These are phyloP conservation scores for Fusarium chaquense DNA, from an alignment of 2,329 filamentous ascomycete genomes.

Conservation along the genomic window DNA sequence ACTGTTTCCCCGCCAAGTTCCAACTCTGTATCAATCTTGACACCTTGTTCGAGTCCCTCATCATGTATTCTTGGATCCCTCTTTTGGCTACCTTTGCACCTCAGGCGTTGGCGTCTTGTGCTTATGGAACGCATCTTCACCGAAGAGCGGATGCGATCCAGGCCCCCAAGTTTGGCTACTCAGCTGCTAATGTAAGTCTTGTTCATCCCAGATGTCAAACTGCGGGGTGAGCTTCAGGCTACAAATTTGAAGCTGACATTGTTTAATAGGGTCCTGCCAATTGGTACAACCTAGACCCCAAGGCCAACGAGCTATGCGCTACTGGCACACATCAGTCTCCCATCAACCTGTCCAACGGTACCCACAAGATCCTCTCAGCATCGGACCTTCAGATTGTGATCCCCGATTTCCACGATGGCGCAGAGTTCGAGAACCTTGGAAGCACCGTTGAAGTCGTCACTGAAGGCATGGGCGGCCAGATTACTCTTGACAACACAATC, in stretches of 20 bases:
- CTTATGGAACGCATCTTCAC: slow-evolving; percentile 55
- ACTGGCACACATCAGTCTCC: slow-evolving; percentile 66
- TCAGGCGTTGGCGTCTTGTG: slow-evolving; percentile 52
- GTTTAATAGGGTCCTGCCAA: slow-evolving; percentile 60
- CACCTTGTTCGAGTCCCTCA: background rate
- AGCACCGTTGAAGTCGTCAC: slow-evolving; percentile 63
- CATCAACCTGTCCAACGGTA: slow-evolving; percentile 60
- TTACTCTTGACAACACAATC: slow-evolving; percentile 54
- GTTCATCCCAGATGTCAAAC: accelerated
- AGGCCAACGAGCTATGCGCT: slow-evolving; percentile 60
- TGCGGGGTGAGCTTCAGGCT: accelerated
- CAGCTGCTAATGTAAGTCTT: slow-evolving; percentile 51
- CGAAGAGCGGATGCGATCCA: slow-evolving; percentile 50
- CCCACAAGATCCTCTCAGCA: slow-evolving; percentile 50
- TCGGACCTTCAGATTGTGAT: slow-evolving; percentile 52
- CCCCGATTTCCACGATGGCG: slow-evolving; percentile 51
- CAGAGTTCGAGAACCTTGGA: slow-evolving; percentile 64
- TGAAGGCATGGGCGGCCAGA: slow-evolving; percentile 58
- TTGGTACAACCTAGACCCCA: slow-evolving; percentile 61
- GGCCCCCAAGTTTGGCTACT: slow-evolving; percentile 56
- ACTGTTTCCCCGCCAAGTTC: background rate
- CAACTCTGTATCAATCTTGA: background rate
- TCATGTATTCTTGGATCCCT: slow-evolving; percentile 31
- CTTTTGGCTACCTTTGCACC: slow-evolving; percentile 37
- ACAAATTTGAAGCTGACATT: background rate